These are phyloP conservation scores for Plasmodium vinckei DNA, from an alignment of 169 alveolate genomes.

Conservation along the genomic window DNA sequence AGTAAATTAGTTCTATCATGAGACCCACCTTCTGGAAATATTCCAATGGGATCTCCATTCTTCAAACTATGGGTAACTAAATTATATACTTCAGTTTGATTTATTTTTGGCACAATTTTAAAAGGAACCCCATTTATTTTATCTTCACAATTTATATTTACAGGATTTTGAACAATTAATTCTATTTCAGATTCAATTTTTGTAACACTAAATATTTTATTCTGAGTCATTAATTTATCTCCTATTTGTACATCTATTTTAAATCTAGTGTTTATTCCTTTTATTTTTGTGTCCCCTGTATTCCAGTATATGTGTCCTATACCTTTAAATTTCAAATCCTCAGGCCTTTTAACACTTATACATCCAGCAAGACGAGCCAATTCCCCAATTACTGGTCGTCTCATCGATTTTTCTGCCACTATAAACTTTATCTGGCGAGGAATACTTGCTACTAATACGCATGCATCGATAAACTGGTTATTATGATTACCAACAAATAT, in stretches of 20 bases:
- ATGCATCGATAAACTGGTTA: slow-evolving; percentile 94
- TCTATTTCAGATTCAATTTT: slow-evolving; percentile 91
- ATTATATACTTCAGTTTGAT: slow-evolving; percentile 92
- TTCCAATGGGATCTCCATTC: slow-evolving; percentile 92
- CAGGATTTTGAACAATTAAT: slow-evolving; percentile 81
- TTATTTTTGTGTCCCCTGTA: slow-evolving; percentile 76
- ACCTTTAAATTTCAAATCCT: slow-evolving; percentile 89
- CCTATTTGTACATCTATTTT: slow-evolving; percentile 89
- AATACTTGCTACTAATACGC: slow-evolving; percentile 88
- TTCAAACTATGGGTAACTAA: slow-evolving; percentile 90
- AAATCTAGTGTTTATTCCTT: slow-evolving; percentile 90
- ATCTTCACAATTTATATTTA: slow-evolving; percentile 81
- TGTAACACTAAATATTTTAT: slow-evolving; percentile 83
- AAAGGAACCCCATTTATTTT: slow-evolving; percentile 80
- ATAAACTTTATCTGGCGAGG: slow-evolving; percentile 92
- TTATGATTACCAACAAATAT: slow-evolving; percentile 93
- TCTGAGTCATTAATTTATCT: slow-evolving; percentile 86
- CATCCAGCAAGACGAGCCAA: slow-evolving; percentile 91
- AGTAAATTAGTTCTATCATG: slow-evolving; percentile 95
- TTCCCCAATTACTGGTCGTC: slow-evolving; percentile 88
- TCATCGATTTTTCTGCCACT: slow-evolving; percentile 88
- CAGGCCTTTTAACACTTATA: slow-evolving; percentile 91
- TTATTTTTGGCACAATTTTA: slow-evolving; percentile 92
- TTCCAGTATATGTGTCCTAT: slow-evolving; percentile 87
- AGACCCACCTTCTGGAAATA: slow-evolving; percentile 97